Percentiles rank a stretch among this genome's conserved stretches.
These are phyloP conservation scores for Neltuma alba DNA, from an alignment of 306 rosid species.

Conservation along the genomic window DNA sequence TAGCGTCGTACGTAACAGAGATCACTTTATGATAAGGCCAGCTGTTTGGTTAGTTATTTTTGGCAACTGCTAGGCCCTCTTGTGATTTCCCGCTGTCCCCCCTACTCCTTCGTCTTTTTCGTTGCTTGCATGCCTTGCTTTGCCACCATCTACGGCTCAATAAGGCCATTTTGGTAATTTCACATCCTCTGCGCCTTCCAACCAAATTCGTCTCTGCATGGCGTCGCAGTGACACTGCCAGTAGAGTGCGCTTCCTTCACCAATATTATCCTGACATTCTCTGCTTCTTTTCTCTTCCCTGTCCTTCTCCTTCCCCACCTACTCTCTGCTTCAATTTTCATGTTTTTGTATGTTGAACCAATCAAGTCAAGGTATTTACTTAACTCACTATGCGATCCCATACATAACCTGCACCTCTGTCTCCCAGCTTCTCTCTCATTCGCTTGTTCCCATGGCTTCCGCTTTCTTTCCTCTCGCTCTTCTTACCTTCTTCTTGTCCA, in stretches of 20 bases:
- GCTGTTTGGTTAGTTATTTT: slow-evolving; percentile 23
- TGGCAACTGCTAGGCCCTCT: neutral
- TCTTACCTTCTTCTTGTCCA: slow-evolving; percentile 1
- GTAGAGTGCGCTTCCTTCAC: neutral
- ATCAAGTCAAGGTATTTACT: neutral
- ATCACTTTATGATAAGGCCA: neutral
- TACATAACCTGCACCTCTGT: neutral
- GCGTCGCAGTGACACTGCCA: neutral
- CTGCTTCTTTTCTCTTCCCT: neutral
- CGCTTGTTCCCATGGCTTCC: slow-evolving; percentile 39
- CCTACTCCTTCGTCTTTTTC: neutral
- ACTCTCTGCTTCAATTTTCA: neutral
- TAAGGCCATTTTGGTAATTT: slow-evolving; percentile 8
- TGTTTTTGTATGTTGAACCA: neutral
- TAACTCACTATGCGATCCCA: neutral
- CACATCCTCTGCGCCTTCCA: neutral
- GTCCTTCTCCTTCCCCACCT: neutral
- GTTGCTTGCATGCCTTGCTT: neutral
- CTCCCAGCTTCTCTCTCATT: neutral
- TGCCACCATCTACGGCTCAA: neutral
- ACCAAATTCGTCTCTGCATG: slow-evolving; percentile 2
- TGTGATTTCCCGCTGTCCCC: neutral
- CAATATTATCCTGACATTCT: slow-evolving; percentile 7
- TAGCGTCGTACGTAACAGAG: neutral
- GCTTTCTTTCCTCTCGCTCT: slow-evolving; percentile 17